These are phyloP conservation scores for Pseudonitzschia multistriata DNA, from an alignment of 108 stramenopile genomes.

Conservation along the genomic window DNA sequence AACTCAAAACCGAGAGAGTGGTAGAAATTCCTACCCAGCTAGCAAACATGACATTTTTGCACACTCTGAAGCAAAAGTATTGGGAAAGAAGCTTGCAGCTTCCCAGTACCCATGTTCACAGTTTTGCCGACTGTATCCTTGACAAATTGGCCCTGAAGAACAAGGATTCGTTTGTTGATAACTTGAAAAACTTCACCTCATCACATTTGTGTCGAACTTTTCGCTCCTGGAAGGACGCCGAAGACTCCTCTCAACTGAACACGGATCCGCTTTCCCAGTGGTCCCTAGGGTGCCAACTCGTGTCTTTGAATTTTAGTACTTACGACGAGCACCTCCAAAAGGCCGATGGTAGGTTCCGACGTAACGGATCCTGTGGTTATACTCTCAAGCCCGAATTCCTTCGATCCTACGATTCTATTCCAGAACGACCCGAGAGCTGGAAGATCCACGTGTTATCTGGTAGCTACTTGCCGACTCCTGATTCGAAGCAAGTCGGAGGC, in stretches of 20 bases:
- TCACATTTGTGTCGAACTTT: conserved; percentile 79
- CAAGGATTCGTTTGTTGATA: conserved; percentile 34
- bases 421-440: conserved; percentile 42
- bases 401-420: conserved; percentile 33
- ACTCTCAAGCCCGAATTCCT: conserved; percentile 86
- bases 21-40: conserved; percentile 52
- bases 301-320: conserved; percentile 85
- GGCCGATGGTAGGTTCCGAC: conserved; percentile 90
- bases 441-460: conserved; percentile 72
- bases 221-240: conserved; percentile 57
- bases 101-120: conserved; percentile 62
- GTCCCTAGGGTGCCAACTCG: conserved; percentile 90
- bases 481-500: not conserved
- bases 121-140: conserved; percentile 50
- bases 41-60: conserved; percentile 55
- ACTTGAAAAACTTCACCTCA: conserved; percentile 58
- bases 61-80: conserved; percentile 49
- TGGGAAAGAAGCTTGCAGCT: conserved; percentile 69
- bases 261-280: conserved; percentile 84
- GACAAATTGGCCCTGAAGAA: conserved; percentile 37
- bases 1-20: conserved; percentile 48
- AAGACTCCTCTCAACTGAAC: conserved; percentile 55
- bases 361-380: conserved; percentile 93
- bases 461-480: conserved; percentile 61
- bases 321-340: conserved; percentile 76